phyloP scores from a whole-genome alignment of 495 filamentous ascomycete species.

The Xylaria venustula region DNA sequence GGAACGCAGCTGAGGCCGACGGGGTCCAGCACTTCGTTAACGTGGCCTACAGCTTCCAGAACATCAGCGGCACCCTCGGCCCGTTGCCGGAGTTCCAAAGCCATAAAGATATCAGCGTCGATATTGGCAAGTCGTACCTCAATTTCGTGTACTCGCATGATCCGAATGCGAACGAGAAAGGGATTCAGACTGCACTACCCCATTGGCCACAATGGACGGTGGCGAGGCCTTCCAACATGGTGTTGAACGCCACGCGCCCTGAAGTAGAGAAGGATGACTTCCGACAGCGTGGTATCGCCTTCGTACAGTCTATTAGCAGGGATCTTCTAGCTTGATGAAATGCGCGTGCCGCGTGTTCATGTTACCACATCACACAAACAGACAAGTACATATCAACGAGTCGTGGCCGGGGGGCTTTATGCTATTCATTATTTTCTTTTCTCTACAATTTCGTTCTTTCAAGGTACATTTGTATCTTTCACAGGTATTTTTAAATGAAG shows the following conservation, averaged over 20 bases:
- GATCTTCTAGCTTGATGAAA: neutral
- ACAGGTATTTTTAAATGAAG: too few relatives aligned
- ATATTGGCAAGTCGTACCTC: conserved; percentile 56
- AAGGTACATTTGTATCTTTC: too few relatives aligned
- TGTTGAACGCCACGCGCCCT: neutral
- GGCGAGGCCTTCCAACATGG: too few relatives aligned
- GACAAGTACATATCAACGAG: too few relatives aligned
- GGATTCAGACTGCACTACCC: neutral
- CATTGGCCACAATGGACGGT: neutral
- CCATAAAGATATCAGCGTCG: conserved; percentile 38
- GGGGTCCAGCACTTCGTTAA: conserved; percentile 59
- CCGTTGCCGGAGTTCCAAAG: conserved; percentile 47
- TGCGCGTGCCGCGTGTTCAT: neutral
- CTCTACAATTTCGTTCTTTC: too few relatives aligned
- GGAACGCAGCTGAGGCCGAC: conserved; percentile 30
- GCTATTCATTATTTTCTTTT: too few relatives aligned
- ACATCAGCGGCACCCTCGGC: conserved; percentile 46
- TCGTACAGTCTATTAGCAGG: neutral
- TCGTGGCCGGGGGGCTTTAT: too few relatives aligned
- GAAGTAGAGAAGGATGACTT: too few relatives aligned
- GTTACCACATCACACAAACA: too few relatives aligned
- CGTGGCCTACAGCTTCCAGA: conserved; percentile 60
- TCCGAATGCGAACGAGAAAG: conserved; percentile 41
- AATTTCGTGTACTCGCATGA: conserved; percentile 51
- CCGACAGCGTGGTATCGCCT: neutral